Conservation (phyloP, 2,329 filamentous ascomycete genomes). For the Aspergillus intermedius region DNA sequence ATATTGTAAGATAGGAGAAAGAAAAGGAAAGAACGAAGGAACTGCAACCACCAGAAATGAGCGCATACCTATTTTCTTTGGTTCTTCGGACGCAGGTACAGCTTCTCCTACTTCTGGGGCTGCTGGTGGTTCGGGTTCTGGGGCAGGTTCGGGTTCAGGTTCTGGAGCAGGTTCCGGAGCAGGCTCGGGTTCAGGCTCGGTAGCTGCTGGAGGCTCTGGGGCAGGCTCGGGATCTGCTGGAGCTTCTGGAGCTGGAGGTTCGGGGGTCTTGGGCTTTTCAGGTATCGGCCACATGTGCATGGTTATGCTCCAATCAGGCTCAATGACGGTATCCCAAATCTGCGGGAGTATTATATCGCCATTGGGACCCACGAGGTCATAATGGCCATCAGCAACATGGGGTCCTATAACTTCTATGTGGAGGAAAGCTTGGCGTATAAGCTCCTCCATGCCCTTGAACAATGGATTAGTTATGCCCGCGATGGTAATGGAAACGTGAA, state of each 20-base stretch:
- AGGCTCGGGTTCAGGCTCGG: constrained; percentile 13
- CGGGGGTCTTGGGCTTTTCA: constrained; percentile 41
- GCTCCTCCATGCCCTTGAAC: constrained; percentile 70
- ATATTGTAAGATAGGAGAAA: background rate
- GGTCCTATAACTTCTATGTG: constrained; percentile 71
- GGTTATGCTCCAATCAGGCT: constrained; percentile 67
- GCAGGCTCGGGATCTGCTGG: constrained; percentile 21
- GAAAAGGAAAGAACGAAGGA: background rate
- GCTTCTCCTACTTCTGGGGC: constrained; percentile 11
- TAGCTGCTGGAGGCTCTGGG: constrained; percentile 14
- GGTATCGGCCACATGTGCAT: constrained; percentile 63
- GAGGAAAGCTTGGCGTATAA: constrained; percentile 77
- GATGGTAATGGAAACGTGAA: constrained; percentile 16
- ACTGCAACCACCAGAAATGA: constrained; percentile 7
- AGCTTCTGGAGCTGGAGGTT: constrained; percentile 29
- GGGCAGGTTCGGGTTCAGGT: constrained; percentile 3
- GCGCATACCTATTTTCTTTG: constrained; percentile 30
- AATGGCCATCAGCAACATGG: constrained; percentile 71
- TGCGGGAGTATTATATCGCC: constrained; percentile 75
- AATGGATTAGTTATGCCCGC: constrained; percentile 2
- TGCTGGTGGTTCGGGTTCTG: constrained; percentile 5
- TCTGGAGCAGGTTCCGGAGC: constrained; percentile 6
- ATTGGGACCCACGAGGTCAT: constrained; percentile 71
- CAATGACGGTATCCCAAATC: constrained; percentile 73
- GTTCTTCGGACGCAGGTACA: constrained; percentile 15